Percentiles rank a stretch among this genome's conserved stretches.
These are phyloP conservation scores for Penicillium cinerascens DNA, from an alignment of 495 filamentous ascomycete genomes.

Conservation along the genomic window DNA sequence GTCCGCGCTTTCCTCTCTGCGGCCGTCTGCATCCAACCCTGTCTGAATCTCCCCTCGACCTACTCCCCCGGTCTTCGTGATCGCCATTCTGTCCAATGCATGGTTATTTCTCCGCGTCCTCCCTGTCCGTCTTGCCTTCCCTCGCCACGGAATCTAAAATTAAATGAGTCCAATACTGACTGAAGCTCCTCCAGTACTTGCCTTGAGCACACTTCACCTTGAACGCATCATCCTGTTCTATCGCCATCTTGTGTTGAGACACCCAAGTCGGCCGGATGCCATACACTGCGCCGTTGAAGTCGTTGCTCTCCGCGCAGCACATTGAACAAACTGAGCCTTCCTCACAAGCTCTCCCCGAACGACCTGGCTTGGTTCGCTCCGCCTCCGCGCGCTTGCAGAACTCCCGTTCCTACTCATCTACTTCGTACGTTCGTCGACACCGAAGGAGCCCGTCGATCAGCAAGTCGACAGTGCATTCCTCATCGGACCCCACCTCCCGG, in stretches of 20 bases:
- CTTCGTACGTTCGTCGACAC: slow-evolving; percentile 68
- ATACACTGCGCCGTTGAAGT: slow-evolving; percentile 85
- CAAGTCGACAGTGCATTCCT: slow-evolving; percentile 28
- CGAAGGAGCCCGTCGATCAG: slow-evolving; percentile 59
- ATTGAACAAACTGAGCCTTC: slow-evolving; percentile 57
- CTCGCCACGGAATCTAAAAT: slow-evolving; percentile 15
- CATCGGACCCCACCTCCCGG: slow-evolving; percentile 32
- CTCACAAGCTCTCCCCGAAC: slow-evolving; percentile 48
- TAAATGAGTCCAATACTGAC: slow-evolving; percentile 14
- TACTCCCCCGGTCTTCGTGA: slow-evolving; percentile 5
- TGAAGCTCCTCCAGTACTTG: not conserved
- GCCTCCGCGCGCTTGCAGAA: slow-evolving; percentile 48
- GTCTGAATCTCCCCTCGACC: slow-evolving; percentile 1
- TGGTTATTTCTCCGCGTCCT: slow-evolving; percentile 16
- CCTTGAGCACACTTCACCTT: not conserved
- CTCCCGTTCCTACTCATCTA: slow-evolving; percentile 74
- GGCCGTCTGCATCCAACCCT: slow-evolving; percentile 15
- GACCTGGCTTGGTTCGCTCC: slow-evolving; percentile 34
- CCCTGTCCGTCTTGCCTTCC: slow-evolving; percentile 9
- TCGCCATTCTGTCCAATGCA: slow-evolving; percentile 16
- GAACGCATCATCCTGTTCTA: not conserved
- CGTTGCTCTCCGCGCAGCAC: slow-evolving; percentile 71
- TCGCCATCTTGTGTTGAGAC: slow-evolving; percentile 34
- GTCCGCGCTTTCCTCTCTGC: slow-evolving; percentile 21
- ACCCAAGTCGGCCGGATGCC: slow-evolving; percentile 68